Percentiles rank a stretch among this genome's conserved stretches.
Conservation (phyloP, 139 green algal species). For the Chlamydomonas asymmetrica region DNA sequence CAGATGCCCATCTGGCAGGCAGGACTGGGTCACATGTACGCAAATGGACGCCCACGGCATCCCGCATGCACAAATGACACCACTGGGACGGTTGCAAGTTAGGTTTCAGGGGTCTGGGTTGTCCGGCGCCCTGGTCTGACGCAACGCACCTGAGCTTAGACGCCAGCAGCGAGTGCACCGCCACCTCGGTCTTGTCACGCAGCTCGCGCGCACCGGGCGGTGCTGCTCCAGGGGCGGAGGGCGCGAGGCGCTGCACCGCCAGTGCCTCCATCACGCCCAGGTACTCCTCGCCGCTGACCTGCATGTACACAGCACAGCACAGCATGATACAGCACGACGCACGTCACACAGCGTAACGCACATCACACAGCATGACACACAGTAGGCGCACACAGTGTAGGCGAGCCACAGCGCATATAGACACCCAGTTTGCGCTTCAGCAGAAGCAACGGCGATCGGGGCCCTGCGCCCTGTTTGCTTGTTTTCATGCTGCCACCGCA, state of each 20-base stretch:
- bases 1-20: neutral
- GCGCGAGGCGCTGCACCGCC: neutral
- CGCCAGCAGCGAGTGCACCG: slow-evolving; percentile 7
- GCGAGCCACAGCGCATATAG: neutral
- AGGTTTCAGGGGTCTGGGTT: neutral
- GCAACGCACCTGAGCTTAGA: slow-evolving; percentile 10
- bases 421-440: neutral
- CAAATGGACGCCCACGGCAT: too few species aligned
- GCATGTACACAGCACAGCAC: neutral
- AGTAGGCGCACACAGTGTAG: neutral
- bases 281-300: neutral
- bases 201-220: neutral
- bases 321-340: too few species aligned
- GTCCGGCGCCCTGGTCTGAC: neutral
- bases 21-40: too few species aligned
- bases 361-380: too few species aligned
- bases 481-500: too few species aligned
- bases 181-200: slow-evolving; percentile 20
- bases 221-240: neutral
- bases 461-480: too few species aligned
- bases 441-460: too few species aligned
- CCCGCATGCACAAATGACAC: too few species aligned
- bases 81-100: too few species aligned
- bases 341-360: too few species aligned
- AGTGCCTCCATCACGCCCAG: slow-evolving; percentile 4